Percentiles rank a stretch among this genome's conserved stretches.
phyloP scores from a whole-genome alignment of 2,329 filamentous ascomycete genomes.

The Phyllosticta paracitricarpa region DNA sequence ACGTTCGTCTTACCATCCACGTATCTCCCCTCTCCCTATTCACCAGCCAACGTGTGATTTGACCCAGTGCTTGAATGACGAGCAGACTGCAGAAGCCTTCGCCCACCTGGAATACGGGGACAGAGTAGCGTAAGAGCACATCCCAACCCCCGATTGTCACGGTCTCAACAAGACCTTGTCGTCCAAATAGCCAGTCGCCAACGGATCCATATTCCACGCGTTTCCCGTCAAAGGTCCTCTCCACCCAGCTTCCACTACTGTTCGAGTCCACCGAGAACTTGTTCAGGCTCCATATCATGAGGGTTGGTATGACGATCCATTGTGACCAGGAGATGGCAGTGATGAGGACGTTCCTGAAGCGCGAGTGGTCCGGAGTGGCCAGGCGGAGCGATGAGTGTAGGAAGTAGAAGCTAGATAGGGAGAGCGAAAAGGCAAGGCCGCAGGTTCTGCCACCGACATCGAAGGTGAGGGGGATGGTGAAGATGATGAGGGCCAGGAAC shows the following conservation, averaged over 20 bases:
- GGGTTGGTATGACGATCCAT: slow-evolving; percentile 73
- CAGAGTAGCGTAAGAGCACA: slow-evolving; percentile 77
- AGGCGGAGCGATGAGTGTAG: slow-evolving; percentile 73
- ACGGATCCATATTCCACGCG: slow-evolving; percentile 55
- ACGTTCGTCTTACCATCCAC: slow-evolving; percentile 66
- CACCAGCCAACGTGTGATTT: slow-evolving; percentile 90
- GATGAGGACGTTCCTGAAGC: slow-evolving; percentile 62
- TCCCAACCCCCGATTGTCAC: slow-evolving; percentile 82
- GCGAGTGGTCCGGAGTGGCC: slow-evolving; percentile 67
- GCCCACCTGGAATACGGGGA: slow-evolving; percentile 83
- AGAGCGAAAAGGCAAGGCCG: slow-evolving; percentile 85
- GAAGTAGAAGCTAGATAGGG: slow-evolving; percentile 84
- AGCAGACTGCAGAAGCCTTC: slow-evolving; percentile 95
- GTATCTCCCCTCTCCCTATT: slow-evolving; percentile 88
- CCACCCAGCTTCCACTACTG: slow-evolving; percentile 63
- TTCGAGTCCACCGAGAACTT: slow-evolving; percentile 89
- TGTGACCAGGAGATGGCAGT: slow-evolving; percentile 65
- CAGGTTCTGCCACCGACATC: slow-evolving; percentile 94
- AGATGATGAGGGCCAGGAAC: slow-evolving; percentile 85
- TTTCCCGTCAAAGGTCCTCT: slow-evolving; percentile 62
- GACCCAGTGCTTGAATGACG: slow-evolving; percentile 89
- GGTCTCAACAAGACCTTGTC: slow-evolving; percentile 69
- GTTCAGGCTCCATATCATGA: slow-evolving; percentile 92
- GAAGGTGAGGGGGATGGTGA: slow-evolving; percentile 93
- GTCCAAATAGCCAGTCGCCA: slow-evolving; percentile 81